phyloP scores from a whole-genome alignment of 2,329 filamentous ascomycete genomes.

The Fusarium udum region DNA sequence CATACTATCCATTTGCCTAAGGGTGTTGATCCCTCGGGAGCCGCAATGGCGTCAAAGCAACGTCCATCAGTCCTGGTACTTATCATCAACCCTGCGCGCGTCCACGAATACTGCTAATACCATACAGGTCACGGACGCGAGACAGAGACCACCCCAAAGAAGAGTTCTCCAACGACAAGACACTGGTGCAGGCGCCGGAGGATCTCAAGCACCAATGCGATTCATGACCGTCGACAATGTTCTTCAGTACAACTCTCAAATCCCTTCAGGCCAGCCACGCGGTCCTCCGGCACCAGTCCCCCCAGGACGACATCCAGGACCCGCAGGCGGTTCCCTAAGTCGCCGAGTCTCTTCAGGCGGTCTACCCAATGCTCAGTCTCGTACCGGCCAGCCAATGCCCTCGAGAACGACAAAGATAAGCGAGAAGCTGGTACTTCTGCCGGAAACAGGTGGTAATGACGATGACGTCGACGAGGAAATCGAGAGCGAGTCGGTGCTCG shows the following conservation, averaged over 20 bases:
- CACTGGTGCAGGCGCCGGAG: conserved; percentile 43
- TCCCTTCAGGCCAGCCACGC: conserved; percentile 92
- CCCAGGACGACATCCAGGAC: conserved; percentile 33
- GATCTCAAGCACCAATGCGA: conserved; percentile 64
- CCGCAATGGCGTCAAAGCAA: conserved; percentile 60
- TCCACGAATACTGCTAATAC: conserved; percentile 26
- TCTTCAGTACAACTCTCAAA: conserved; percentile 91
- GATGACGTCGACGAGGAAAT: conserved; percentile 66
- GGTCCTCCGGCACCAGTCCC: conserved; percentile 67
- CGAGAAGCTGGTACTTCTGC: conserved; percentile 94
- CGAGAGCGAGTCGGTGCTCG: conserved; percentile 54
- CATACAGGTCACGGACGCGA: conserved; percentile 51
- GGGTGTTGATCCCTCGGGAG: not conserved
- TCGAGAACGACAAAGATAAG: conserved; percentile 92
- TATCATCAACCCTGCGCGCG: conserved; percentile 20
- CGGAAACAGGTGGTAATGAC: conserved; percentile 76
- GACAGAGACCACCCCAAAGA: conserved; percentile 49
- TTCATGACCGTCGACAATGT: conserved; percentile 94
- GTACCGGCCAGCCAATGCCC: conserved; percentile 71
- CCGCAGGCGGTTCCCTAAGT: conserved; percentile 18
- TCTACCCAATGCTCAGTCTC: conserved; percentile 53
- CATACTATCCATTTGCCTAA: not conserved
- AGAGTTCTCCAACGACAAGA: conserved; percentile 48
- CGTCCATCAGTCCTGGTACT: conserved; percentile 67
- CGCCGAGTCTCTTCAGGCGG: conserved; percentile 50